Percentiles rank a stretch among this genome's conserved stretches.
These are phyloP conservation scores for Paradendryphiella salina DNA, from an alignment of 2,329 filamentous ascomycete species.

Conservation along the genomic window DNA sequence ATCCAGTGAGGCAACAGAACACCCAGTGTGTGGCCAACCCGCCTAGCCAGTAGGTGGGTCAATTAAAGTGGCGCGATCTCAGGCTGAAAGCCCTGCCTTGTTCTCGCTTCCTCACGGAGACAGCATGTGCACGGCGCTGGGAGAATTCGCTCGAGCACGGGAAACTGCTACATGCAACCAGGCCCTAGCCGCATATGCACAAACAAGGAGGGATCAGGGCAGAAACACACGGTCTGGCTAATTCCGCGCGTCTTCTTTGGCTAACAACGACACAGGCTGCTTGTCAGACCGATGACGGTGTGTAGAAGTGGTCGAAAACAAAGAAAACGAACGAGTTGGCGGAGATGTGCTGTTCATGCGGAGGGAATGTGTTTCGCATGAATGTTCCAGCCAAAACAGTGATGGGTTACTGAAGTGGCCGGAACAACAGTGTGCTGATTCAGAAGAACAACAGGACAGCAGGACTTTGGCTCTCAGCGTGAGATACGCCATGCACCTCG, in stretches of 20 bases:
- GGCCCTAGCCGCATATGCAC: constrained; percentile 47
- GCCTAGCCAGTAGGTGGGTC: constrained; percentile 2
- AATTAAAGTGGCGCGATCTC: constrained; percentile 24
- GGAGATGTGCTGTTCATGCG: constrained; percentile 12
- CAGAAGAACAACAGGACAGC: constrained; percentile 3
- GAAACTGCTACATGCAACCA: constrained; percentile 39
- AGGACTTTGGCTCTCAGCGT: constrained; percentile 4
- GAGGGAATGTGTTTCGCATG: constrained; percentile 13
- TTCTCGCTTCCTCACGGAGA: constrained; percentile 8
- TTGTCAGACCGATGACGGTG: constrained; percentile 18
- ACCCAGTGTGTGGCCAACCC: neutral
- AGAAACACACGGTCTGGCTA: constrained; percentile 20
- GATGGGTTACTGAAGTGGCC: constrained; percentile 13
- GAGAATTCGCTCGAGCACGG: constrained; percentile 33
- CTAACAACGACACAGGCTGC: constrained; percentile 21
- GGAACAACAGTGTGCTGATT: constrained; percentile 8
- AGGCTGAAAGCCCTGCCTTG: constrained; percentile 17
- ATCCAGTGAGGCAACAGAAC: neutral
- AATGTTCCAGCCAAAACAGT: constrained; percentile 15
- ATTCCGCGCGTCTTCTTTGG: constrained; percentile 25
- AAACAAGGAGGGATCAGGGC: constrained; percentile 32
- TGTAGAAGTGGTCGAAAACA: constrained; percentile 12
- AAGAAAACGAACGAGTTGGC: constrained; percentile 2
- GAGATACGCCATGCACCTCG: constrained; percentile 1
- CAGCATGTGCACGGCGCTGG: constrained; percentile 8